Base-by-base conservation (phyloP, 78 protist species). In the Polysphondylium violaceum region DNA sequence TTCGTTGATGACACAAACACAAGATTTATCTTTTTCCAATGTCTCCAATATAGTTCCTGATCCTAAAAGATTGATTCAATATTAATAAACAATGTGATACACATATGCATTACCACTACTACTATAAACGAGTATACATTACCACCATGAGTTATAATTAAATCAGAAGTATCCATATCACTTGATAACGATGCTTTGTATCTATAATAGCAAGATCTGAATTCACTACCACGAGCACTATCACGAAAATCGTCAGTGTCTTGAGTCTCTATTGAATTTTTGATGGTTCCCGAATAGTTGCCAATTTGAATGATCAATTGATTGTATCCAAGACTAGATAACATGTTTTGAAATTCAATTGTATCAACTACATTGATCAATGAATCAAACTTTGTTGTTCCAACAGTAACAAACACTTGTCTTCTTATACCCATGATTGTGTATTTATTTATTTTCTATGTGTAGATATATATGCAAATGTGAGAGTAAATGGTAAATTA, bases 371-470 rank as follows among this genome's bases (percentile, higher is more conserved):
- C 60, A 7, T 79, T 55, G 14, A 89, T 74, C 21, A 89, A 59
- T 12, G 67, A 81, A 27, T 89, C 94, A 74, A 89, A 89, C 44
- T 67, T 89, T 2, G 94, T 89, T 27, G 94, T 89, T 4, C 94
- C 94, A 38, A 89, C 94, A n/a, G 94, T 89, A 1, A 89, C 87
- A 63, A 89, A 89, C 12, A 89, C 85, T n/a, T n/a, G n/a, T n/a
- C n/a, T n/a, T n/a, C n/a, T n/a, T n/a, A n/a, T n/a, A n/a, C n/a
- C n/a, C n/a, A n/a, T n/a, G n/a, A n/a, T n/a, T n/a, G n/a, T n/a
- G n/a, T n/a, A n/a, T n/a, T n/a, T n/a, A n/a, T n/a, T n/a, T n/a
- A n/a, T n/a, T n/a, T n/a, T n/a, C n/a, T n/a, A n/a, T n/a, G n/a
- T n/a, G n/a, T n/a, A n/a, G n/a, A n/a, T n/a, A n/a, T n/a, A n/a